phyloP scores from a whole-genome alignment of 2,329 filamentous ascomycete genomes.

The Bimuria novae-zelandiae region DNA sequence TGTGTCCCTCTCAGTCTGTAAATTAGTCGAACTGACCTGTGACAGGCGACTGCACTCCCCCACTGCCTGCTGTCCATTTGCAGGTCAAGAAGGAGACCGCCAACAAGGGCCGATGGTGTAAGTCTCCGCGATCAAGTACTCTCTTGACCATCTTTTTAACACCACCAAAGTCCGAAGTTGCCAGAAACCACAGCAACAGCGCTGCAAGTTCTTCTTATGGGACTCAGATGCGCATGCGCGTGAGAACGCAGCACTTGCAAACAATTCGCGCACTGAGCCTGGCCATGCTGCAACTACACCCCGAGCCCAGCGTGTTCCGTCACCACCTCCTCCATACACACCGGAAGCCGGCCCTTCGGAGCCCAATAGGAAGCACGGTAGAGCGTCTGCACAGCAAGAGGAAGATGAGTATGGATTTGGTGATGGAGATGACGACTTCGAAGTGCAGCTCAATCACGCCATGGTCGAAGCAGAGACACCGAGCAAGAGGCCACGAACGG shows the following conservation, averaged over 20 bases:
- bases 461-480: constrained; percentile 44
- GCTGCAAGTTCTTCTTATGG: constrained; percentile 65
- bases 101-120: constrained; percentile 61
- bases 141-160: background rate
- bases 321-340: constrained; percentile 28
- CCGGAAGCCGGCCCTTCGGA: constrained; percentile 13
- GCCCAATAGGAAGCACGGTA: constrained; percentile 36
- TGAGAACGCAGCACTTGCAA: constrained; percentile 53
- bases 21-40: constrained; percentile 14
- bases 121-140: constrained; percentile 1
- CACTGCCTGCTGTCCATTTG: constrained; percentile 59
- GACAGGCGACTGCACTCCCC: constrained; percentile 59
- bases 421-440: constrained; percentile 35
- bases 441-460: constrained; percentile 37
- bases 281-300: constrained; percentile 20
- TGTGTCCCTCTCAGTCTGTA: no score
- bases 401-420: constrained; percentile 43
- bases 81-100: constrained; percentile 61
- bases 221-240: constrained; percentile 57
- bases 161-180: constrained; percentile 58
- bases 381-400: constrained; percentile 27
- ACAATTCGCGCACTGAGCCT: constrained; percentile 55
- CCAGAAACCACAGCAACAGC: constrained; percentile 52
- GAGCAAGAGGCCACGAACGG: constrained; percentile 46
- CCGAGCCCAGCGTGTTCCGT: constrained; percentile 13